phyloP scores from a whole-genome alignment of 2,329 filamentous ascomycete genomes.

The Colletotrichum karsti region DNA sequence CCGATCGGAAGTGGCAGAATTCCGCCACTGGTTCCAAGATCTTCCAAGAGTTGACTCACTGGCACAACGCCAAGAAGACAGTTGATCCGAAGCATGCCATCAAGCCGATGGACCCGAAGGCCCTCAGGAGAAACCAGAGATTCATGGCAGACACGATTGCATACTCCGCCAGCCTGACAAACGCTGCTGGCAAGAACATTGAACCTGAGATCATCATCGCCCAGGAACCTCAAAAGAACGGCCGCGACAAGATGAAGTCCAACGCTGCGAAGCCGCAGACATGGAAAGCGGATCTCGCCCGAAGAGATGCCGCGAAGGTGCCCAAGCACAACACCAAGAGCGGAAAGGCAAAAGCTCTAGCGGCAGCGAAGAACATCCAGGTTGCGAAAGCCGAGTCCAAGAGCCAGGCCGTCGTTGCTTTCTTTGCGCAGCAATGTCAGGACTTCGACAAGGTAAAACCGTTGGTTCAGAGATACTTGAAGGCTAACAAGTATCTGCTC shows the following conservation, averaged over 20 bases:
- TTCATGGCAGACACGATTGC: conserved; percentile 73
- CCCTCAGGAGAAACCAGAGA: conserved; percentile 63
- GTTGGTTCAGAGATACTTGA: conserved; percentile 54
- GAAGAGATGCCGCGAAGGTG: conserved; percentile 24
- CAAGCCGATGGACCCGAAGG: conserved; percentile 36
- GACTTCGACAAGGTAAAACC: conserved; percentile 55
- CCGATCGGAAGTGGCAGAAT: conserved; percentile 25
- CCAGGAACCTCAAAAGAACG: conserved; percentile 7
- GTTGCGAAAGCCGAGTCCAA: conserved; percentile 41
- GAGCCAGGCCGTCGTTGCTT: conserved; percentile 40
- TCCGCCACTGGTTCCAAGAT: conserved; percentile 36
- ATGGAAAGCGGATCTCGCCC: background rate
- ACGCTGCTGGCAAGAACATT: conserved; percentile 67
- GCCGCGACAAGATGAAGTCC: conserved; percentile 21
- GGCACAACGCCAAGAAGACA: conserved; percentile 67
- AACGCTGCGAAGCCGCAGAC: background rate
- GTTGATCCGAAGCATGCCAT: conserved; percentile 47
- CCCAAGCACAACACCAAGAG: background rate
- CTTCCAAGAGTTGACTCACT: conserved; percentile 63
- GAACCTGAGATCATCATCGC: conserved; percentile 72
- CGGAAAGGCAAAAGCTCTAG: conserved; percentile 44
- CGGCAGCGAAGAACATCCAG: conserved; percentile 43
- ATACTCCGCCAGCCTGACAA: conserved; percentile 77
- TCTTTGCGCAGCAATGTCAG: conserved; percentile 54
- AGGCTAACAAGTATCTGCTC: conserved; percentile 55